Conservation (phyloP, 257 asterid species). For the Pogostemon cablin region DNA sequence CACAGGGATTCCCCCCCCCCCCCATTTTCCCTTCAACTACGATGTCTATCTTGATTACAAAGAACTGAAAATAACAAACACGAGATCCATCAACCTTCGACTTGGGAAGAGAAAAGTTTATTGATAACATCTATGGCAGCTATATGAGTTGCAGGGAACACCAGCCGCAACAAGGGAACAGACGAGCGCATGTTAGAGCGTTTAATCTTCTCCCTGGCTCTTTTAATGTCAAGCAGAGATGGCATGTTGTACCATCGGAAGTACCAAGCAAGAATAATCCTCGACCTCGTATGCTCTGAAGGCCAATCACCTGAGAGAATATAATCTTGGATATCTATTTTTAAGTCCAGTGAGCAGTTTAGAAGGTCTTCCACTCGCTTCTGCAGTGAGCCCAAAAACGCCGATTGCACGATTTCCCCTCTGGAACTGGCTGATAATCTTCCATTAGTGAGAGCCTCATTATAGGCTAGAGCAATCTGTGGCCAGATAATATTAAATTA, state of each 20-base stretch:
- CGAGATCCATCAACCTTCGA: slow-evolving; percentile 8
- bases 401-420: slow-evolving; percentile 72
- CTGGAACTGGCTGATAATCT: slow-evolving; percentile 52
- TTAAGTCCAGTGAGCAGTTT: slow-evolving; percentile 37
- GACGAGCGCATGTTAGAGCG: slow-evolving; percentile 38
- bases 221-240: slow-evolving; percentile 51
- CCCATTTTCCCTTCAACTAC: too few relatives aligned
- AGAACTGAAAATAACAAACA: not conserved
- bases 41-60: too few relatives aligned
- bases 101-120: slow-evolving; percentile 34
- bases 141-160: slow-evolving; percentile 75
- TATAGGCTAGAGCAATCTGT: slow-evolving; percentile 88
- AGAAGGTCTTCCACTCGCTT: slow-evolving; percentile 82
- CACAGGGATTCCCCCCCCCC: too few relatives aligned
- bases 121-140: slow-evolving; percentile 58
- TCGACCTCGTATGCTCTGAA: slow-evolving; percentile 40
- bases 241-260: slow-evolving; percentile 83
- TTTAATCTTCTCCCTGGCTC: slow-evolving; percentile 55
- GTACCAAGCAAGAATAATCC: slow-evolving; percentile 71
- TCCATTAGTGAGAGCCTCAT: slow-evolving; percentile 68
- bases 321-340: slow-evolving; percentile 44
- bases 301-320: slow-evolving; percentile 69
- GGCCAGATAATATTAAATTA: not conserved
- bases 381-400: slow-evolving; percentile 78
- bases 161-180: slow-evolving; percentile 66